Evolutionary conservation across 2,329 filamentous ascomycete genomes (phyloP), one percentile per base, ranked within the genome.

Genomic region (Coniella lustricola): DNA sequence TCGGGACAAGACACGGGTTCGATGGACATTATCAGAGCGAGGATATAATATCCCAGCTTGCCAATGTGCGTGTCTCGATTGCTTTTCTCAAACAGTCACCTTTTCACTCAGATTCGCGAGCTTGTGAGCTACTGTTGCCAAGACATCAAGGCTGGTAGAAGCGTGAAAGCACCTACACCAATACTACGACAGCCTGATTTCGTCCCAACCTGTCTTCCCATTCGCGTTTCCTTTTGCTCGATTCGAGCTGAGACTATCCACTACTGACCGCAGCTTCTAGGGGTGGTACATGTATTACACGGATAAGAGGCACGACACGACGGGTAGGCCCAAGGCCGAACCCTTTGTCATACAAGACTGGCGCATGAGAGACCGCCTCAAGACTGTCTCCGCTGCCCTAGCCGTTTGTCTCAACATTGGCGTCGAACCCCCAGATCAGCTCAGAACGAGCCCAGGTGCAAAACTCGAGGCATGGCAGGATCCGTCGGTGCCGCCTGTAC

Each of bases 211-310:
- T 29, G 25, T 10, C 25, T 29, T 5, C 5, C 25, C 25, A 29
- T 29, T 29, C 25, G 5, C 10, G 25, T 29, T 29, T 29, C 22
- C 18, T 32, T 21, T n/a, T 8, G 8, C 13, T 14, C 18, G 12
- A 14, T 3, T 21, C 8, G n/a, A n/a, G 5, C 14, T 17, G n/a
- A 22, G 31, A 29, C 12, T 20, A 17, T 17, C 41, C 34, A 56
- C 60, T 45, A 56, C 52, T 52, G 52, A 58, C 56, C 43, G 54
- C 50, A 49, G n/a, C 25, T 29, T 52, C 48, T 67, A 95, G 86
- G 94, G 89, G 57, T 98, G 95, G 81, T 97, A 95, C 73, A 97
- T 97, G 91, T 98, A 98, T 69, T 98, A 87, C 67, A 96, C 91
- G 55, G 93, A 98, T 67, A 97, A 97, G 68, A 85, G 91, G 46